Base-by-base conservation (phyloP, 768 basidiomycete genomes). In the Russula brevipes region DNA sequence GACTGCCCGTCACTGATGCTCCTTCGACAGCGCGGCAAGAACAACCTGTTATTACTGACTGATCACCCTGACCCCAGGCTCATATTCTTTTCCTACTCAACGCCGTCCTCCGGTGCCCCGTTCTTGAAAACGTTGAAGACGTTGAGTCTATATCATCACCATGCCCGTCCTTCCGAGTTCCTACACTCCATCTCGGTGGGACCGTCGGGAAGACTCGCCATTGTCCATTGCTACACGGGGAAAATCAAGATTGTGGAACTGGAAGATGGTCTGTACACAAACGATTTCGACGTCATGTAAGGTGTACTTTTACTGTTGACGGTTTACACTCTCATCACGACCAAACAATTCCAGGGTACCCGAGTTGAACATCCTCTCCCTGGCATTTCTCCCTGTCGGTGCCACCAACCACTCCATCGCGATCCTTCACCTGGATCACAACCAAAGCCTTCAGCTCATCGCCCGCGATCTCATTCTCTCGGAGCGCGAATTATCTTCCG, bases 41-140 rank as follows among this genome's bases (percentile, higher is more conserved):
- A 66, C 79, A 84, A 84, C 69, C 68, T 92, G 14, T 71, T 90
- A 24, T 78, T 90, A 38, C 78, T 92, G 70, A 81, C 87, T 0
- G 88, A 88, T 63, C 89, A 91, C 68, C 89, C 90, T 1, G 83
- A 88, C 39, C 87, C 90, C 9, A 84, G 85, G 63, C 78, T 92
- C 12, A 72, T 91, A 41, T 78, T 91, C 66, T 76, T 93, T 45
- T 71, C 76, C 3, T 88, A 85, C 69, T 72, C 72, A 3, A 75
- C 78, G 42, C 71, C 76, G 7, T 59, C 65, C 39, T 69, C 71
- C 70, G 58, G 67, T 59, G 17, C 75, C 73, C 12, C 70, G 63
- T 57, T 60, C 8, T 73, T 89, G 16, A 71, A 67, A 2, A 69
- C 73, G 12, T 79, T 75, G 19, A 80, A 80, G 54, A 75, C 78